Conservation (phyloP, 2,329 filamentous ascomycete genomes). For the Apiospora rasikravindrae region DNA sequence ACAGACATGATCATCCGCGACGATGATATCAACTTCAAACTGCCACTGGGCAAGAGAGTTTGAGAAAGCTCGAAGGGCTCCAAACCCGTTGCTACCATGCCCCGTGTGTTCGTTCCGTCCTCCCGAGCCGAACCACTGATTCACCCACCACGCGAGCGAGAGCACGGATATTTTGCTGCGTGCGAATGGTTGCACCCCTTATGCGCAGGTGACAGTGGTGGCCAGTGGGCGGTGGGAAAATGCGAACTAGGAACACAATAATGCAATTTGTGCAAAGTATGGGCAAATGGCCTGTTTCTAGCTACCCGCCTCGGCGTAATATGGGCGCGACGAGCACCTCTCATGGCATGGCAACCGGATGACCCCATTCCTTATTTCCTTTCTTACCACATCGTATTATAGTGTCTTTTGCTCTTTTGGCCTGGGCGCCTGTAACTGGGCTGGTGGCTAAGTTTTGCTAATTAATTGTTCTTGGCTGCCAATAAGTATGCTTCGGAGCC, state of each 20-base stretch:
- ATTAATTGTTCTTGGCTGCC: neutral
- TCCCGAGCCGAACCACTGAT: constrained; percentile 11
- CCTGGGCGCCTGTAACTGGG: neutral
- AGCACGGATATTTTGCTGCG: neutral
- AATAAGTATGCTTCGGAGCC: neutral
- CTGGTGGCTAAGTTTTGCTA: neutral
- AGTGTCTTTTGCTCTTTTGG: too few species aligned
- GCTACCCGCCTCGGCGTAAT: neutral
- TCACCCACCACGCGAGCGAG: constrained; percentile 1
- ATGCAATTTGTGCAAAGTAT: neutral
- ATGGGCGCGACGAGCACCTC: neutral
- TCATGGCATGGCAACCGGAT: neutral
- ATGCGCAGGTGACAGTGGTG: too few species aligned
- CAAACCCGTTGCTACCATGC: constrained; percentile 1
- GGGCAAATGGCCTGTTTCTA: neutral
- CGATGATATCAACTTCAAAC: constrained; percentile 14
- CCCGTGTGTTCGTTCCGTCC: constrained; percentile 1
- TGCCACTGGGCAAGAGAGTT: neutral
- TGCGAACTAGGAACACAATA: neutral
- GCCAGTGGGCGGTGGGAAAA: too few species aligned
- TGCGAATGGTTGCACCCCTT: neutral
- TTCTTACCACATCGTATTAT: neutral
- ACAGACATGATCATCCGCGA: constrained; percentile 9
- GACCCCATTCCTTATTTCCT: constrained; percentile 3
- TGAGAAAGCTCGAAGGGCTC: neutral